Evolutionary conservation across 306 rosid species (phyloP).

Genomic region (Medicago truncatula): DNA sequence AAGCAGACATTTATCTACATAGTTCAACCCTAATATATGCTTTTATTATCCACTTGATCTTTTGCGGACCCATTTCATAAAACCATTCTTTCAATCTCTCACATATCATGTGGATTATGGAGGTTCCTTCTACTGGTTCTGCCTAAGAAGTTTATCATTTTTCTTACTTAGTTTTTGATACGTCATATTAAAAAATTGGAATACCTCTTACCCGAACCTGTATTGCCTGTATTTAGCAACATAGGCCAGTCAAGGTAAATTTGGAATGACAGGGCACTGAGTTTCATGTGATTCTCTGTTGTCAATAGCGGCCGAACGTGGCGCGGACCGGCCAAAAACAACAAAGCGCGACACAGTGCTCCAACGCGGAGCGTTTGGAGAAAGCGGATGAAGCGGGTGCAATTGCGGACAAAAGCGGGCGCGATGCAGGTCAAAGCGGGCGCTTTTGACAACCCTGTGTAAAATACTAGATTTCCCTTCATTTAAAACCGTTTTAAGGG

Average conservation of each 20-base stretch:
- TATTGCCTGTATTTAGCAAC: constrained; percentile 16
- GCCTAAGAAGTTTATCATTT: not conserved
- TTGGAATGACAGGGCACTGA: not conserved
- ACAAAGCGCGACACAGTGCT: too few relatives aligned
- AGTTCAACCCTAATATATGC: not conserved
- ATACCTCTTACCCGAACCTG: not conserved
- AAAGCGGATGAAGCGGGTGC: too few relatives aligned
- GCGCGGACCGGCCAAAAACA: too few relatives aligned
- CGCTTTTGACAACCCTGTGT: too few relatives aligned
- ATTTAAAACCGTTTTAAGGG: too few relatives aligned
- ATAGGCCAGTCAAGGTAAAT: not conserved
- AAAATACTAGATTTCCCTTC: too few relatives aligned
- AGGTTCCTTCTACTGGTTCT: constrained; percentile 16
- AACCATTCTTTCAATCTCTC: not conserved
- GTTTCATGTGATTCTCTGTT: not conserved
- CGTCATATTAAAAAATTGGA: not conserved
- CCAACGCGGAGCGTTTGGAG: too few relatives aligned
- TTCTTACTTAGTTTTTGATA: not conserved
- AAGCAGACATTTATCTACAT: not conserved
- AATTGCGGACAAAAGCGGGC: too few relatives aligned
- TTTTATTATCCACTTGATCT: constrained; percentile 19
- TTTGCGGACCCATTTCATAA: not conserved
- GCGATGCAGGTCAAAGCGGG: too few relatives aligned
- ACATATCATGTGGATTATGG: not conserved
- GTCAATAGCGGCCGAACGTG: too few relatives aligned